A percentile compares a stretch with the other conserved stretches of the same genome.
Evolutionary conservation across 2,329 filamentous ascomycete species (phyloP).

Genomic region (Lachnellula willkommii): DNA sequence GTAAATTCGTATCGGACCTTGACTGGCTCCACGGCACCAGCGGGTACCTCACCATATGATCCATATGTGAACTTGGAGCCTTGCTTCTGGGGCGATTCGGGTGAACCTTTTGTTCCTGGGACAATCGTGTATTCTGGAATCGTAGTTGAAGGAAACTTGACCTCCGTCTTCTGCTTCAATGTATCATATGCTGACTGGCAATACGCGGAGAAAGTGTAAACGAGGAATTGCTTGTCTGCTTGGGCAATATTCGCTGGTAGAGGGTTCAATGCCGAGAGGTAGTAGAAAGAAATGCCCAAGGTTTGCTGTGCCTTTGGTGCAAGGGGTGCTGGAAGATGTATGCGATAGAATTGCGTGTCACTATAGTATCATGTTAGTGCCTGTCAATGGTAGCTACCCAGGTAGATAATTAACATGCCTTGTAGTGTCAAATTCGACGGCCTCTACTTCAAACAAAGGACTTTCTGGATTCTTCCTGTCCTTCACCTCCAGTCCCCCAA

Average conservation of each 20-base stretch:
- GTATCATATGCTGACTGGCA: conserved; percentile 78
- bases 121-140: conserved; percentile 83
- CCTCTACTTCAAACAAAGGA: conserved; percentile 63
- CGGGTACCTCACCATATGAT: conserved; percentile 76
- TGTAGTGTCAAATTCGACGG: conserved; percentile 58
- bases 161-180: conserved; percentile 91
- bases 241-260: conserved; percentile 81
- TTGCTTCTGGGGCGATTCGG: conserved; percentile 67
- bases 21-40: conserved; percentile 66
- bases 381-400: not conserved
- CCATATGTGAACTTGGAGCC: conserved; percentile 86
- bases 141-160: conserved; percentile 76
- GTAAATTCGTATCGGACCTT: conserved; percentile 91
- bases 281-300: conserved; percentile 77
- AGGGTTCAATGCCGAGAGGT: conserved; percentile 72
- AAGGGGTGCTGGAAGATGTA: conserved; percentile 72
- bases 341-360: conserved; percentile 74
- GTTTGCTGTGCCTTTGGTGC: conserved; percentile 74
- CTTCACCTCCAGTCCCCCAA: conserved; percentile 86
- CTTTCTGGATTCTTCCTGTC: conserved; percentile 76
- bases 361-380: conserved; percentile 39
- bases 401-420: conserved; percentile 38
- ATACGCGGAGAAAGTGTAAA: conserved; percentile 82
- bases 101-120: conserved; percentile 52
- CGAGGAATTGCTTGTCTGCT: conserved; percentile 78